Percentiles rank a stretch among this genome's conserved stretches.
phyloP scores from a whole-genome alignment of 305 asterid species.

The Solanum chacoense region DNA sequence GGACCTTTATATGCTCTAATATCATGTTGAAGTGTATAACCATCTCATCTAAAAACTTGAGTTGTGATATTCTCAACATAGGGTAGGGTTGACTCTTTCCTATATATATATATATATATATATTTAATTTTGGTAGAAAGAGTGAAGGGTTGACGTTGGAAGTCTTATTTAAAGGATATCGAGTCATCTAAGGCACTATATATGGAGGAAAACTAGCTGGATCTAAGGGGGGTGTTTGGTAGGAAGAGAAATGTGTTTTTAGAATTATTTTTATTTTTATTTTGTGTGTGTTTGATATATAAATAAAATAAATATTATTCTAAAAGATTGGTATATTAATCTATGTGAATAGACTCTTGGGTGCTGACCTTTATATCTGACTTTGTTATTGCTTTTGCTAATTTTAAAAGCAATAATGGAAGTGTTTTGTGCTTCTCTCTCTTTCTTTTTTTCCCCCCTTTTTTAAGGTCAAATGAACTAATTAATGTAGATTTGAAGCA shows the following conservation, averaged over 20 bases:
- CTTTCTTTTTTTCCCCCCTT: neutral
- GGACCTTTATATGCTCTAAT: neutral
- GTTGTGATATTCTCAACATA: neutral
- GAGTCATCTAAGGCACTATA: neutral
- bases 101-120: no score
- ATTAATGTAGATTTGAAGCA: neutral
- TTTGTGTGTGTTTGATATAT: neutral
- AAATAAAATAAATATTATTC: neutral
- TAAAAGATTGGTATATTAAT: neutral
- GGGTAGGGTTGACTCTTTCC: neutral
- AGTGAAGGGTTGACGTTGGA: neutral
- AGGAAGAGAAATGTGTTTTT: neutral
- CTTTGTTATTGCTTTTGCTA: neutral
- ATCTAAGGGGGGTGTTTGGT: neutral
- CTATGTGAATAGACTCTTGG: neutral
- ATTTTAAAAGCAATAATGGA: neutral
- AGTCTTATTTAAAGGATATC: neutral
- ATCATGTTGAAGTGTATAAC: neutral
- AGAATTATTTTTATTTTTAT: neutral
- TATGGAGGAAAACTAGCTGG: neutral
- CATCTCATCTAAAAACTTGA: no score
- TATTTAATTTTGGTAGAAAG: neutral
- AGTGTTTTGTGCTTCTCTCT: neutral
- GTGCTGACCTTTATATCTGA: neutral
- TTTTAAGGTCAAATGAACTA: neutral